Conservation (phyloP, 768 basidiomycete species). For the Lactarius akahatsu region DNA sequence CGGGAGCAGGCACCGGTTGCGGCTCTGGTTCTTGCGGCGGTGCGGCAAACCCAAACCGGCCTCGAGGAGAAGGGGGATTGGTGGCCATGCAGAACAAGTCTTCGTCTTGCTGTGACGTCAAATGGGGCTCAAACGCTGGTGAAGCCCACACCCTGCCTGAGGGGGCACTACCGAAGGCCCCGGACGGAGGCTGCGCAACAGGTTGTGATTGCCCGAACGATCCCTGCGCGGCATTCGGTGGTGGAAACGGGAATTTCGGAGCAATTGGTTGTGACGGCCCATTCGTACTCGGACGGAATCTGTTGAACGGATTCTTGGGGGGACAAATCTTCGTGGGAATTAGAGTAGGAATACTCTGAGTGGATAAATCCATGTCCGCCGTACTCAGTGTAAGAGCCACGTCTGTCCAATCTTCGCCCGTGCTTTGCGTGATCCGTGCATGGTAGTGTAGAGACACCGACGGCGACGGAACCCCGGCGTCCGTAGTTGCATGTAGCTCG, state of each 20-base stretch:
- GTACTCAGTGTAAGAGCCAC: constrained; percentile 54
- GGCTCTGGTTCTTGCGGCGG: neutral
- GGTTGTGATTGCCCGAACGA: neutral
- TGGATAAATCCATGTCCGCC: constrained; percentile 41
- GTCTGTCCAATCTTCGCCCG: constrained; percentile 61
- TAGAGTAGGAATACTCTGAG: constrained; percentile 36
- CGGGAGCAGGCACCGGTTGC: too few relatives aligned
- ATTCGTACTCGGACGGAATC: neutral
- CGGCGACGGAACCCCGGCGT: constrained; percentile 44
- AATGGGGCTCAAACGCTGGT: neutral
- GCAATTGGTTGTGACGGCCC: neutral
- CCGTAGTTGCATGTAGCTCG: constrained; percentile 53
- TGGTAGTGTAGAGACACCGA: constrained; percentile 53
- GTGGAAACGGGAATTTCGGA: neutral
- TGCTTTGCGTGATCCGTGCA: constrained; percentile 51
- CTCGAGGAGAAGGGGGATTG: neutral
- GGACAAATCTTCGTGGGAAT: constrained; percentile 19
- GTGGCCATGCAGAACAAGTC: too few relatives aligned
- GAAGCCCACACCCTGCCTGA: neutral
- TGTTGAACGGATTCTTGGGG: neutral
- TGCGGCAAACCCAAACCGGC: neutral
- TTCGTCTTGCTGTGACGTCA: too few relatives aligned
- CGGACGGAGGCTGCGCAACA: neutral
- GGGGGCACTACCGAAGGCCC: too few relatives aligned
- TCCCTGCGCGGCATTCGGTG: neutral